Percentiles rank a stretch among this genome's conserved stretches.
These are phyloP conservation scores for Oryza punctata DNA, from an alignment of 176 grass and related monocot species.

Conservation along the genomic window DNA sequence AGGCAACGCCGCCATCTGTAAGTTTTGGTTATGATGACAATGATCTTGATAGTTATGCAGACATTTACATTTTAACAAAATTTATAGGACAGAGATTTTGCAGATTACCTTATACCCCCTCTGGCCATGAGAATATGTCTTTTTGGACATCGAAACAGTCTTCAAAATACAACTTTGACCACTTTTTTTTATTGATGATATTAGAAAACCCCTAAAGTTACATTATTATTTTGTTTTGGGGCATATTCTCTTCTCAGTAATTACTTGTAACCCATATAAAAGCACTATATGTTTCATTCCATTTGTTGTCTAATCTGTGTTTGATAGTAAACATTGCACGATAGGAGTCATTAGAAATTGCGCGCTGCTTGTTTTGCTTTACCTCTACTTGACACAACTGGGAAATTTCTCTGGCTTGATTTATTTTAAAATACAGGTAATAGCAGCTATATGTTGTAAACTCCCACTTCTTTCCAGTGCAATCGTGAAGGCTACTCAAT, in stretches of 20 bases:
- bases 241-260: background rate
- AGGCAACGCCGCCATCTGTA: slow-evolving; percentile 75
- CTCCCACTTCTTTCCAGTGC: slow-evolving; percentile 72
- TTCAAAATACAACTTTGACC: background rate
- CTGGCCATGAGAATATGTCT: background rate
- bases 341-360: background rate
- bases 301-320: background rate
- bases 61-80: slow-evolving; percentile 1
- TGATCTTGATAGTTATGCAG: slow-evolving; percentile 3
- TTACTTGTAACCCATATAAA: background rate
- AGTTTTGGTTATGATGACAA: slow-evolving; percentile 31
- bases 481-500: slow-evolving; percentile 78
- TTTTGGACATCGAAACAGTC: background rate
- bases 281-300: background rate
- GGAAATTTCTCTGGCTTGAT: slow-evolving; percentile 9
- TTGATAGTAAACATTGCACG: background rate
- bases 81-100: background rate
- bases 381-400: background rate
- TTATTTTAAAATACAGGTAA: slow-evolving; percentile 45
- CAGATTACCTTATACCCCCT: background rate
- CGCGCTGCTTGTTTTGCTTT: slow-evolving; percentile 17
- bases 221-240: background rate
- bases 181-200: background rate
- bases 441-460: slow-evolving; percentile 82
- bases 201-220: background rate